These are phyloP conservation scores for Candida frijolesensis DNA, from an alignment of 1,139 yeast genomes.

Conservation along the genomic window DNA sequence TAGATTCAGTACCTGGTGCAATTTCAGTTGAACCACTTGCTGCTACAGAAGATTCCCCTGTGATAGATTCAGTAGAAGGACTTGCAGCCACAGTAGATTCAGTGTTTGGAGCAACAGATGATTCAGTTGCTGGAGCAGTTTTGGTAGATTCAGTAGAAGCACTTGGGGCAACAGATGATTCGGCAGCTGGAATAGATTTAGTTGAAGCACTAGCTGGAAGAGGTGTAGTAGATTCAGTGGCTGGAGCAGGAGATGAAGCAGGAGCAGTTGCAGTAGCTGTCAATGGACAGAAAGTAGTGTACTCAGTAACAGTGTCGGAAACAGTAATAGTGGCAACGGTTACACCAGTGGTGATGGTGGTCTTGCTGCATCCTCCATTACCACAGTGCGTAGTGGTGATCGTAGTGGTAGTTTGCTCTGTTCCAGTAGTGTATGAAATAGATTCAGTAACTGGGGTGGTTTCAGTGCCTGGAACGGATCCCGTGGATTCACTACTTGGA, in stretches of 20 bases:
- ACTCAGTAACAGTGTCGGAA: constrained; percentile 14
- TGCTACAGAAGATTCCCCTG: too few species aligned
- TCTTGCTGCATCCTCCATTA: constrained; percentile 27
- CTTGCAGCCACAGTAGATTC: background rate
- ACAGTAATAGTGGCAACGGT: constrained; percentile 26
- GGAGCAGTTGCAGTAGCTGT: background rate
- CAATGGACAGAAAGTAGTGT: constrained; percentile 20
- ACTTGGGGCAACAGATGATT: background rate
- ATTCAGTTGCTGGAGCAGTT: background rate
- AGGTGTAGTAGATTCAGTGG: background rate
- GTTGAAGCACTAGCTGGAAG: too few species aligned
- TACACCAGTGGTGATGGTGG: constrained; percentile 26
- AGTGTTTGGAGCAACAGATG: background rate
- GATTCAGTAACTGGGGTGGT: too few species aligned
- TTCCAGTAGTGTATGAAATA: background rate
- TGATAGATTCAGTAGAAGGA: too few species aligned
- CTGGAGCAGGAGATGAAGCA: background rate
- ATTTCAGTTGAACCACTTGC: too few species aligned
- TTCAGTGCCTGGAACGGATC: too few species aligned
- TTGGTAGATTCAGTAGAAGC: background rate
- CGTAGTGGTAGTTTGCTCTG: constrained; percentile 18
- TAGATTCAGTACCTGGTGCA: too few species aligned
- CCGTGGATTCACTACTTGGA: too few species aligned
- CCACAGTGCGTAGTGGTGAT: constrained; percentile 25
- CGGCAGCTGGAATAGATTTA: background rate